Evolutionary conservation across 441 rosid species (phyloP), one percentile per base, ranked within the genome.

Genomic region (Gossypium davidsonii): DNA sequence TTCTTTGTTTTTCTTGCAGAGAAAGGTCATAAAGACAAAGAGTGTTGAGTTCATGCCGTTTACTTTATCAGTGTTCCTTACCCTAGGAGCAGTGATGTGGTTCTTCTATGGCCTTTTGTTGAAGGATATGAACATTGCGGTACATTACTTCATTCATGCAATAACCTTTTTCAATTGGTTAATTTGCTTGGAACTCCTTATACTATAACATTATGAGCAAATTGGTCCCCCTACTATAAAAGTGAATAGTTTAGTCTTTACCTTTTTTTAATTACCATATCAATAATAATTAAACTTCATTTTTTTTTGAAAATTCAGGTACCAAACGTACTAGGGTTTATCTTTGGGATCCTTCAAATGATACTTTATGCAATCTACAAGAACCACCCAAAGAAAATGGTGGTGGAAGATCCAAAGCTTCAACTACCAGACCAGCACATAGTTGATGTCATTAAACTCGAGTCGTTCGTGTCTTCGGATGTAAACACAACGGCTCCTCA

Each of bases 1-100:
- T 55, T 55, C 9, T 56, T 10, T 8, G 3, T 21, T 56, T 4
- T 6, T 46, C 48, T 2, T 73, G 62, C 85, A 93, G 98, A 85
- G 92, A 66, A 89, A 89, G 82, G 96, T 93, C 15, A 85, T 91
- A 46, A 81, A 78, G 67, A 93, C 96, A 6, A 91, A 84, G 75
- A 93, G 98, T 68, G 97, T 87, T 8, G 96, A 93, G 83, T 93
- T 77, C 83, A 93, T 91, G 98, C 96, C 97, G 0, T 82, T 91
- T 18, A 74, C 81, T 56, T 78, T 93, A 20, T 90, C 98, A 14
- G 77, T 88, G 77, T 91, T 88, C 79, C 93, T 93, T 62, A 91
- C 97, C 6, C 73, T 91, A 55, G 86, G 89, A n/a, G 96, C 98
- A 9, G 85, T 90, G 75, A 86, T 85, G 85, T 93, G 98, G 98